A percentile compares a stretch with the other conserved stretches of the same genome.
Evolutionary conservation across 306 rosid genomes (phyloP).

Genomic region (Ochetophila trinervis): DNA sequence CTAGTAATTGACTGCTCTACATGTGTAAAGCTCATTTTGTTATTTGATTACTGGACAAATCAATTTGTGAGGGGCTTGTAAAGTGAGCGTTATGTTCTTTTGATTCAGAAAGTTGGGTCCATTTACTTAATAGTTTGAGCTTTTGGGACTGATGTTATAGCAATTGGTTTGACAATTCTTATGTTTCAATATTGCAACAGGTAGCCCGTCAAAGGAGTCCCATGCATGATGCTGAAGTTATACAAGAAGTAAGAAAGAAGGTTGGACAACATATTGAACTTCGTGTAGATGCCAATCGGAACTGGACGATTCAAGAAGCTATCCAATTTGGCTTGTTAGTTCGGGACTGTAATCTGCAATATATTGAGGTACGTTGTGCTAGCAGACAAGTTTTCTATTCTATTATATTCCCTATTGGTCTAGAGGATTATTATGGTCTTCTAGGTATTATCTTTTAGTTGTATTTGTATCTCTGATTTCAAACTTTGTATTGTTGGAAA

Average conservation of each 20-base stretch:
- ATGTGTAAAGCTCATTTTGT: no score
- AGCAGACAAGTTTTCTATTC: neutral
- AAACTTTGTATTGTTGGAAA: neutral
- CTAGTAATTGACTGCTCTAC: no score
- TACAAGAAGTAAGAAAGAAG: constrained; percentile 75
- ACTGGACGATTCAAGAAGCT: constrained; percentile 89
- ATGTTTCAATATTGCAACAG: constrained; percentile 37
- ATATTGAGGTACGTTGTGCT: constrained; percentile 61
- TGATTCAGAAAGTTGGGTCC: no score
- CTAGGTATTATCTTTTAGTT: neutral
- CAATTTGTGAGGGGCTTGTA: no score
- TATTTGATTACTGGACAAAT: no score
- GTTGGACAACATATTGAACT: constrained; percentile 63
- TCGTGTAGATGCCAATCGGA: constrained; percentile 89
- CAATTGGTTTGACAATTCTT: constrained; percentile 16
- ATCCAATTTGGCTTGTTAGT: constrained; percentile 68
- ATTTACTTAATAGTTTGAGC: no score
- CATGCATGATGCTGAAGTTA: constrained; percentile 57
- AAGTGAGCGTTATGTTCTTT: no score
- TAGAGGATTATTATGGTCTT: neutral
- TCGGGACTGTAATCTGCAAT: constrained; percentile 76
- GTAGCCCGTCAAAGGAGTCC: constrained; percentile 75
- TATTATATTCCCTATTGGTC: neutral
- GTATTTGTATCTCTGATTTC: neutral
- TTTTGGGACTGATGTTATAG: neutral